A percentile compares a stretch with the other conserved stretches of the same genome.
Conservation (phyloP, 108 stramenopile species). For the Nitzschia sp. region DNA sequence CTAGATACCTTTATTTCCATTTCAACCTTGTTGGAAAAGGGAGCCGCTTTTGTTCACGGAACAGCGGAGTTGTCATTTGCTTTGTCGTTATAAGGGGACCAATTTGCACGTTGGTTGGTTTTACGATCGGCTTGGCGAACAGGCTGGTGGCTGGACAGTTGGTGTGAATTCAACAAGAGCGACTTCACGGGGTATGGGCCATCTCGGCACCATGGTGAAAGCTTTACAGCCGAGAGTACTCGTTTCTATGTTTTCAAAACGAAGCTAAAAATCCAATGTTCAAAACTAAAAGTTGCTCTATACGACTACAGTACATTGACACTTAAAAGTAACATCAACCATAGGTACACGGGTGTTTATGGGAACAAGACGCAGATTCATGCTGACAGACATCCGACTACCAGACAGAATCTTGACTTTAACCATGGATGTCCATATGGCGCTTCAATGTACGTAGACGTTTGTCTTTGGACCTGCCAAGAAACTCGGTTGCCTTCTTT, state of each 20-base stretch:
- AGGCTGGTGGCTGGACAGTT: conserved; percentile 19
- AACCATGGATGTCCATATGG: background rate
- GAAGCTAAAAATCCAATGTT: background rate
- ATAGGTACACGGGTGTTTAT: too few relatives aligned
- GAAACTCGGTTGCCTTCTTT: background rate
- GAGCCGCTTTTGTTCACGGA: background rate
- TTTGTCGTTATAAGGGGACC: conserved; percentile 17
- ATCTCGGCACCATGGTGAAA: conserved; percentile 1
- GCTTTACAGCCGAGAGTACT: background rate
- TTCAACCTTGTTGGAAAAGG: background rate
- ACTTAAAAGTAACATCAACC: background rate
- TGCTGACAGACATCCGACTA: too few relatives aligned
- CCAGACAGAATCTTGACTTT: too few relatives aligned
- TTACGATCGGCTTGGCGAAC: conserved; percentile 13
- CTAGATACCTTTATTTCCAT: background rate
- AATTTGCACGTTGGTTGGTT: conserved; percentile 20
- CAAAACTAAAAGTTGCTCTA: too few relatives aligned
- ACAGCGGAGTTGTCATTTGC: background rate
- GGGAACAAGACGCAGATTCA: too few relatives aligned
- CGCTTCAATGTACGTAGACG: background rate
- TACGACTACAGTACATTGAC: background rate
- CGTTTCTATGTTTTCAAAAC: conserved; percentile 24
- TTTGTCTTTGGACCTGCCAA: background rate
- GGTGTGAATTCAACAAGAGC: background rate
- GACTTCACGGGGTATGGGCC: conserved; percentile 15